Conservation (phyloP, 2,329 filamentous ascomycete genomes). For the Aschersonia sp. region DNA sequence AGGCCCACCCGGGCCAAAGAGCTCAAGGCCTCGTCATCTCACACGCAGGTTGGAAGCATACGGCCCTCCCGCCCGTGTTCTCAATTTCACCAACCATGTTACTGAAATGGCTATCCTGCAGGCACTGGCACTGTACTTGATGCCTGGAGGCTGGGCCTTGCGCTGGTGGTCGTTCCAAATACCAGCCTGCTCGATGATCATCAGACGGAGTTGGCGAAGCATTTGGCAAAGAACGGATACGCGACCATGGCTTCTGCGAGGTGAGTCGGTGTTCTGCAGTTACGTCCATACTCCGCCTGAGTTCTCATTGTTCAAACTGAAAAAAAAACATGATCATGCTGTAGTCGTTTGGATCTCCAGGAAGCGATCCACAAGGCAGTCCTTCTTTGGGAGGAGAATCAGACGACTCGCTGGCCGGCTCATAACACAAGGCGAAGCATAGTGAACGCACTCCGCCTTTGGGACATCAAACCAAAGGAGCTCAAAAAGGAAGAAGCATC, state of each 20-base stretch:
- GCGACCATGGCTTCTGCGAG: constrained; percentile 55
- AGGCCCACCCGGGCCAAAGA: constrained; percentile 27
- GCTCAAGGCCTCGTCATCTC: constrained; percentile 65
- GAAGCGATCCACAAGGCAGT: constrained; percentile 21
- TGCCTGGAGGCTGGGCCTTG: constrained; percentile 57
- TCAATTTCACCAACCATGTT: too few relatives aligned
- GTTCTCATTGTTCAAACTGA: too few relatives aligned
- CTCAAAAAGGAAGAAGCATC: constrained; percentile 19
- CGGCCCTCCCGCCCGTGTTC: too few relatives aligned
- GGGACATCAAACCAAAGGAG: constrained; percentile 19
- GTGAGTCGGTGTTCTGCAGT: constrained; percentile 23
- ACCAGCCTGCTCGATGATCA: constrained; percentile 73
- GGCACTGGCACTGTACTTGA: constrained; percentile 85
- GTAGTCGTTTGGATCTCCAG: constrained; percentile 17
- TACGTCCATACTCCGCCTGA: too few relatives aligned
- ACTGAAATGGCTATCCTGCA: constrained; percentile 17
- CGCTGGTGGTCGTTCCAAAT: constrained; percentile 86
- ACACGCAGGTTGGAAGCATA: constrained; percentile 56
- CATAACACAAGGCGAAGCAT: constrained; percentile 9
- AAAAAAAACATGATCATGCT: too few relatives aligned
- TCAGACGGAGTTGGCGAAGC: constrained; percentile 71
- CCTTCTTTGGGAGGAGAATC: constrained; percentile 20
- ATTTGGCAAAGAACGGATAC: constrained; percentile 62
- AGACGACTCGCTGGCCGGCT: constrained; percentile 18
- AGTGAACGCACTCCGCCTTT: constrained; percentile 13